Conservation (phyloP, 139 green algal genomes). For the Desmodesmus armatus region DNA sequence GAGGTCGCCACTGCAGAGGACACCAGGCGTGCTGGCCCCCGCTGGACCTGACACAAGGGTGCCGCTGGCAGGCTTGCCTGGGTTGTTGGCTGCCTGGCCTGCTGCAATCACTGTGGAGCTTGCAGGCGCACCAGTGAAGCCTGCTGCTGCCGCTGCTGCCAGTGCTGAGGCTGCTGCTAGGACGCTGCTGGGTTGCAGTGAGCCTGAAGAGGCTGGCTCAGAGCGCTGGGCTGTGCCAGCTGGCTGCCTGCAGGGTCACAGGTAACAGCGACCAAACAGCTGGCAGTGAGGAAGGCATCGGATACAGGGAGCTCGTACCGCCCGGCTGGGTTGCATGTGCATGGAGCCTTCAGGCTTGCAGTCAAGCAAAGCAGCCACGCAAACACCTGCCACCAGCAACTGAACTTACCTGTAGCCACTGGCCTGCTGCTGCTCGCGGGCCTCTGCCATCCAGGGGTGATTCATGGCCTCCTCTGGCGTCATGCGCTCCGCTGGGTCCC, state of each 20-base stretch:
- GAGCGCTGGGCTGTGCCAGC: too few species aligned
- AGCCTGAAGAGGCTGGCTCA: too few species aligned
- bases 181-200: slow-evolving; percentile 24
- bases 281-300: too few species aligned
- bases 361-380: too few species aligned
- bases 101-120: background rate
- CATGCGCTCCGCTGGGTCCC: slow-evolving; percentile 76
- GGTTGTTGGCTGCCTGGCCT: slow-evolving; percentile 17
- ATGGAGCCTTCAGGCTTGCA: background rate
- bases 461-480: slow-evolving; percentile 81
- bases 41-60: background rate
- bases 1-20: slow-evolving; percentile 19
- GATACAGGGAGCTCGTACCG: too few species aligned
- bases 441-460: slow-evolving; percentile 79
- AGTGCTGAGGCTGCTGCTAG: background rate
- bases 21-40: too few species aligned
- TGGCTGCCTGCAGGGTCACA: background rate
- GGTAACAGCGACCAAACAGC: too few species aligned
- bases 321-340: background rate
- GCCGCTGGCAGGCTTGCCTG: background rate
- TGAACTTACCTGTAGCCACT: slow-evolving; percentile 4
- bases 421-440: background rate
- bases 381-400: too few species aligned
- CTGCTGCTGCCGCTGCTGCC: slow-evolving; percentile 12
- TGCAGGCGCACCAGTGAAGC: background rate